Conservation (phyloP, 2,329 filamentous ascomycete species). For the Blastomyces percursus region DNA sequence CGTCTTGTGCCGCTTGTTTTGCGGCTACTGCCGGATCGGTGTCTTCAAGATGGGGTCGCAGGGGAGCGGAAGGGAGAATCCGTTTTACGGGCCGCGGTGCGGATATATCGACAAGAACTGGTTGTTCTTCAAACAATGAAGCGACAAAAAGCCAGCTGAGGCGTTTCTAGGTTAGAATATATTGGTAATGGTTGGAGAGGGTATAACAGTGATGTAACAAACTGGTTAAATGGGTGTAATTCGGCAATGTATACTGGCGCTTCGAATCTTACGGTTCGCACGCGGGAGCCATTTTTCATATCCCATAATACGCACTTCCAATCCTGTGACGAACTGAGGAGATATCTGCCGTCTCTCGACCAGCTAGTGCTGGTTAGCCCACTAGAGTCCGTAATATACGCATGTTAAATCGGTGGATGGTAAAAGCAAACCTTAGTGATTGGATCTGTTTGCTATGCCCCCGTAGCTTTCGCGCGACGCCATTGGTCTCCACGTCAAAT, state of each 20-base stretch:
- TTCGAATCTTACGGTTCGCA: constrained; percentile 81
- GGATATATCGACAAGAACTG: constrained; percentile 72
- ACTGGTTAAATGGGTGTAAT: constrained; percentile 84
- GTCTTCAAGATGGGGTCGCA: constrained; percentile 59
- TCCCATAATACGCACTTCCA: constrained; percentile 98
- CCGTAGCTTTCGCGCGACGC: constrained; percentile 83
- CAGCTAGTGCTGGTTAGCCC: constrained; percentile 45
- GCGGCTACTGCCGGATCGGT: constrained; percentile 50
- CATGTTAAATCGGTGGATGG: background rate
- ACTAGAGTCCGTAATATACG: background rate
- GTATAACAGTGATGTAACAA: constrained; percentile 25
- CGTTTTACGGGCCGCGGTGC: constrained; percentile 60
- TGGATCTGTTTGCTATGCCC: constrained; percentile 92
- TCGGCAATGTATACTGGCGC: constrained; percentile 94
- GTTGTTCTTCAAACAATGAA: constrained; percentile 87
- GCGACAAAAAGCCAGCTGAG: constrained; percentile 73
- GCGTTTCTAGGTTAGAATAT: background rate
- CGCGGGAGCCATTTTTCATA: constrained; percentile 57
- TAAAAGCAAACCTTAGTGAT: constrained; percentile 51
- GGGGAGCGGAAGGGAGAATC: constrained; percentile 69
- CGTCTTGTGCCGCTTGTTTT: constrained; percentile 82
- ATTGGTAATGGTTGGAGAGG: background rate
- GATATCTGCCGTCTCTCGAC: constrained; percentile 82
- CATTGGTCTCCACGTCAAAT: constrained; percentile 96
- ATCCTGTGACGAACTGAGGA: constrained; percentile 86